A percentile compares a stretch with the other conserved stretches of the same genome.
Conservation (phyloP, 257 asterid species). For the Nicotiana obtusifolia region DNA sequence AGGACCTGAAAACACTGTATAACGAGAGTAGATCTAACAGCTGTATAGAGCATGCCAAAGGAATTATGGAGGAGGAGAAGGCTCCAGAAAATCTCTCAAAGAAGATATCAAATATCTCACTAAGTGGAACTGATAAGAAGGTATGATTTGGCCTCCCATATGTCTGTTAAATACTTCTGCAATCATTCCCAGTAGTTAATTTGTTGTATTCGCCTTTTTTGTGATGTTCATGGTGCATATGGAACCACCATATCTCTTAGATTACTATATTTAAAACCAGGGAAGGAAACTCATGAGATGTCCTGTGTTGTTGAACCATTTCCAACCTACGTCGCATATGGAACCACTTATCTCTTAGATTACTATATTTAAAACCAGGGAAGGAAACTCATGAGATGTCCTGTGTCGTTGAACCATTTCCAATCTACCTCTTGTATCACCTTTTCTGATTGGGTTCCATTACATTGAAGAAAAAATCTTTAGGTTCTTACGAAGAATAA, state of each 20-base stretch:
- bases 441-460: background rate
- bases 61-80: constrained; percentile 81
- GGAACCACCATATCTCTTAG: background rate
- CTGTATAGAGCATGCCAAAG: constrained; percentile 89
- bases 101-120: constrained; percentile 59
- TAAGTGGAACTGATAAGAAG: constrained; percentile 66
- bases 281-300: background rate
- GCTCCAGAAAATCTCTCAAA: constrained; percentile 81
- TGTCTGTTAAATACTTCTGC: background rate
- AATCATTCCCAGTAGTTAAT: background rate
- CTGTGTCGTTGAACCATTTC: background rate
- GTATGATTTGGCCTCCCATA: constrained; percentile 21
- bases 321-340: background rate
- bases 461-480: background rate
- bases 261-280: background rate
- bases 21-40: constrained; percentile 68
- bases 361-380: background rate
- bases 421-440: background rate
- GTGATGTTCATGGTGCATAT: background rate
- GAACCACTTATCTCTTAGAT: background rate
- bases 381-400: background rate
- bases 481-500: background rate
- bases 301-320: background rate
- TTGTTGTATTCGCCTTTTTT: background rate
- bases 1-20: constrained; percentile 58